Conservation (phyloP, 106 monocot genomes). For the Allium fistulosum region DNA sequence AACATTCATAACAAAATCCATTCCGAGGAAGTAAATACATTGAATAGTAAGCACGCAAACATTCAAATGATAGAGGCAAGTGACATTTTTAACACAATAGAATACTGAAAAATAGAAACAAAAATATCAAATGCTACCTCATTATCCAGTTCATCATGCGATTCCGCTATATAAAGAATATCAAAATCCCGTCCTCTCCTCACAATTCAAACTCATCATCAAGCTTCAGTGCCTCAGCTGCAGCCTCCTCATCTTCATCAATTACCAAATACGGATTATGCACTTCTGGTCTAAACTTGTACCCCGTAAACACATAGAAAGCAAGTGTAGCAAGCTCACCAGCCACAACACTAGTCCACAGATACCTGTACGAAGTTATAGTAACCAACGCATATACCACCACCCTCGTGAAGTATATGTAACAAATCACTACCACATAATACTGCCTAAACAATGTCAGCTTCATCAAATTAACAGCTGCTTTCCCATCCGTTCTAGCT, state of each 20-base stretch:
- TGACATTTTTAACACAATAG: too few relatives aligned
- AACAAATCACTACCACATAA: constrained; percentile 77
- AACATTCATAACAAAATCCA: too few relatives aligned
- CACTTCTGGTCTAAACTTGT: constrained; percentile 70
- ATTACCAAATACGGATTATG: constrained; percentile 77
- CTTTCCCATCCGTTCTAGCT: constrained; percentile 71
- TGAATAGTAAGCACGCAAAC: too few relatives aligned
- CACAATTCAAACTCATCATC: constrained; percentile 8
- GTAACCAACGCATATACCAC: constrained; percentile 39
- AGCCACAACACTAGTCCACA: constrained; percentile 71
- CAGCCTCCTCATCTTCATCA: constrained; percentile 83
- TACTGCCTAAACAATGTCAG: constrained; percentile 79
- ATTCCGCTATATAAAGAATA: background rate
- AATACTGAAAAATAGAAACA: too few relatives aligned
- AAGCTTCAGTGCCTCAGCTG: constrained; percentile 25
- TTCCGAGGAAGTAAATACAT: too few relatives aligned
- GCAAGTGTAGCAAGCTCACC: constrained; percentile 76
- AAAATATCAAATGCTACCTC: too few relatives aligned
- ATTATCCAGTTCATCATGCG: too few relatives aligned
- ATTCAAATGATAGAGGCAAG: too few relatives aligned
- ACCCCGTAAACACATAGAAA: constrained; percentile 75
- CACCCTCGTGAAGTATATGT: constrained; percentile 9
- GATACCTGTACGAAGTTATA: constrained; percentile 71
- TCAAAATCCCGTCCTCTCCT: background rate
- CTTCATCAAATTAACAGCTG: constrained; percentile 84